These are phyloP conservation scores for Aspergillus sp. DNA, from an alignment of 2,329 filamentous ascomycete species.

Conservation along the genomic window DNA sequence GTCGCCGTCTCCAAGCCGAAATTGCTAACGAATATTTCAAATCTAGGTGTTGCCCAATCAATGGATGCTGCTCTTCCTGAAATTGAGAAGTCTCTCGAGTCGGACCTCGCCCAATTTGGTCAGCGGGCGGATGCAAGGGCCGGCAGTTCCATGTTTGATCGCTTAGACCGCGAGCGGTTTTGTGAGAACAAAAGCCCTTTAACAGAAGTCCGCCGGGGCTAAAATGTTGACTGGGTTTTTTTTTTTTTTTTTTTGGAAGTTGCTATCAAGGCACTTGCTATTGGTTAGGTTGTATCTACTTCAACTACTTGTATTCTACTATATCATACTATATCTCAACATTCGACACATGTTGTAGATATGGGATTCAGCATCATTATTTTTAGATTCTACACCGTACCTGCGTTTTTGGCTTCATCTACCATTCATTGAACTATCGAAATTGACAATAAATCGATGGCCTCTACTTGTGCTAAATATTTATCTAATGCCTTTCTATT, in stretches of 20 bases:
- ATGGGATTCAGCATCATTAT: too few relatives aligned
- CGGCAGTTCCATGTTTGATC: conserved; percentile 25
- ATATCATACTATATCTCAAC: too few relatives aligned
- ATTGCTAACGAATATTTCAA: conserved; percentile 6
- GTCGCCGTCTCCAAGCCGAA: not conserved
- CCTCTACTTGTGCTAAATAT: too few relatives aligned
- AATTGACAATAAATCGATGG: too few relatives aligned
- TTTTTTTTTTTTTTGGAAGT: not conserved
- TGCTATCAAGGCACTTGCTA: too few relatives aligned
- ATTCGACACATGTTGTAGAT: too few relatives aligned
- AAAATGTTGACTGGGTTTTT: not conserved
- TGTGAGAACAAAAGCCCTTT: conserved; percentile 30
- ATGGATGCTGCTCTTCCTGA: conserved; percentile 35
- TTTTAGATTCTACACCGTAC: too few relatives aligned
- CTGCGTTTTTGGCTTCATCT: too few relatives aligned
- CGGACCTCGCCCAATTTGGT: conserved; percentile 39
- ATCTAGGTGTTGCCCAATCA: conserved; percentile 34
- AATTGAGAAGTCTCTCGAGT: conserved; percentile 36
- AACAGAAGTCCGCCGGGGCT: conserved; percentile 25
- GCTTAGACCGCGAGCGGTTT: conserved; percentile 34
- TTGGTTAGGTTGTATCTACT: too few relatives aligned
- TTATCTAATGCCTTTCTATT: too few relatives aligned
- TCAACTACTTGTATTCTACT: too few relatives aligned
- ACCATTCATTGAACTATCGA: too few relatives aligned
- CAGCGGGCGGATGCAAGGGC: conserved; percentile 27